phyloP scores from a whole-genome alignment of 257 asterid genomes.

The Craterostigma plantagineum region DNA sequence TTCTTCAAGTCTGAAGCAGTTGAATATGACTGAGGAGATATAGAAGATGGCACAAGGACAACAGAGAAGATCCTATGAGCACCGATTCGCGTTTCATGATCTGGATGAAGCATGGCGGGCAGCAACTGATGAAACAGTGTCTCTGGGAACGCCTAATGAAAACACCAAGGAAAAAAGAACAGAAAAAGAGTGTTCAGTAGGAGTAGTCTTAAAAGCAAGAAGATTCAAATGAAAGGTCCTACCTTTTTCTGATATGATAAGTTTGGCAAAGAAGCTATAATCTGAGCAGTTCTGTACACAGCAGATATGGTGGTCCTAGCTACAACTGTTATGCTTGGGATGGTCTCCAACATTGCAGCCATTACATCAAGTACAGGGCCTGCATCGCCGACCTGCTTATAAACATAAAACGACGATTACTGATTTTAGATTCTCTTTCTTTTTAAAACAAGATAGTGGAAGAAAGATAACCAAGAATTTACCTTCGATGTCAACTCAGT shows the following conservation, averaged over 20 bases:
- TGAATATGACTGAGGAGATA: slow-evolving; percentile 40
- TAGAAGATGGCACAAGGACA: slow-evolving; percentile 90
- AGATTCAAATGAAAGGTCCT: slow-evolving; percentile 3
- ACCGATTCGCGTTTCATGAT: slow-evolving; percentile 84
- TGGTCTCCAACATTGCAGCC: slow-evolving; percentile 84
- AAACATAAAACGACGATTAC: slow-evolving; percentile 7
- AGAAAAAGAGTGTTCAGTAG: not conserved
- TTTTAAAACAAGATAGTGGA: not conserved
- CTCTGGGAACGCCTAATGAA: slow-evolving; percentile 79
- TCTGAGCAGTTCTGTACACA: slow-evolving; percentile 79
- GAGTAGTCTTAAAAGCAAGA: not conserved
- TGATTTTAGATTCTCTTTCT: not conserved
- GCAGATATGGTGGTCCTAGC: slow-evolving; percentile 74
- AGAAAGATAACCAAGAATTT: not conserved
- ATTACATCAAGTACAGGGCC: slow-evolving; percentile 85
- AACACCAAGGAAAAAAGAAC: not conserved
- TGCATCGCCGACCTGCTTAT: slow-evolving; percentile 84
- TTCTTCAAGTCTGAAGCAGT: slow-evolving; percentile 22
- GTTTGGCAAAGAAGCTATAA: slow-evolving; percentile 67
- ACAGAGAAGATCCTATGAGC: slow-evolving; percentile 96
- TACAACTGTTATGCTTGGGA: slow-evolving; percentile 45
- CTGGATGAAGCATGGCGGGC: slow-evolving; percentile 95
- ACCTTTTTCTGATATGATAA: slow-evolving; percentile 71
- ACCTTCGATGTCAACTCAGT: slow-evolving; percentile 70
- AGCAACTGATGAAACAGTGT: slow-evolving; percentile 85